Evolutionary conservation across 441 rosid genomes (phyloP), one percentile per base, ranked within the genome.

Genomic region (Cnidoscolus chayamansa): DNA sequence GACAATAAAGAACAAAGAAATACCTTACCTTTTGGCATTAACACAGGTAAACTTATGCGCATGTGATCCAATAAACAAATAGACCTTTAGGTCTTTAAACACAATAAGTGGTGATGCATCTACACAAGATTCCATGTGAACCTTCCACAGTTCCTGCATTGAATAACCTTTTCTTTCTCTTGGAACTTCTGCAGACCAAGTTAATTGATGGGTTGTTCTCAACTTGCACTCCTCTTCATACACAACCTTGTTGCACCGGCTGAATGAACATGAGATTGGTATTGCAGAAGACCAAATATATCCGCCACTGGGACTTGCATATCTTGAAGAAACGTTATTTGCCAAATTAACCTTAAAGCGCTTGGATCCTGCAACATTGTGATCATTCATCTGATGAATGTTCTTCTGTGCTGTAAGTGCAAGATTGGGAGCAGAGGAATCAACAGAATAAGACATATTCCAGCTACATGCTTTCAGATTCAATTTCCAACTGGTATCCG

Each of bases 61-160:
- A 79, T 94, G 99, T 72, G 99, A 93, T 77, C 99, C 99, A 82
- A 92, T 83, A 81, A 94, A 88, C 57, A 92, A 65, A 86, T 81
- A 88, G 62, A 84, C 64, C 77, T 90, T 87, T 0, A 84, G 82
- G 57, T 82, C 82, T 77, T 80, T 87, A 71, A 86, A 77, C 64
- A 92, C 96, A 65, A 92, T 69, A 59, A 92, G 83, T 53, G 96
- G 97, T 1, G 99, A 94, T 70, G 97, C 94, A 85, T 94, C 99
- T 68, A 92, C 93, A 76, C 99, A 94, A 74, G 98, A 89, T 69
- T 82, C 93, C 98, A 91, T 85, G 77, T 80, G 81, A 83, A 86
- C 93, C 84, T 89, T 91, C 98, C 99, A 94, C 67, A 89, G 58
- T 78, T 89, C 88, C 70, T 77, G 73, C 71, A 94, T 65, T 56